Conservation (phyloP, 176 grass and related monocot genomes). For the Cocos nucifera region DNA sequence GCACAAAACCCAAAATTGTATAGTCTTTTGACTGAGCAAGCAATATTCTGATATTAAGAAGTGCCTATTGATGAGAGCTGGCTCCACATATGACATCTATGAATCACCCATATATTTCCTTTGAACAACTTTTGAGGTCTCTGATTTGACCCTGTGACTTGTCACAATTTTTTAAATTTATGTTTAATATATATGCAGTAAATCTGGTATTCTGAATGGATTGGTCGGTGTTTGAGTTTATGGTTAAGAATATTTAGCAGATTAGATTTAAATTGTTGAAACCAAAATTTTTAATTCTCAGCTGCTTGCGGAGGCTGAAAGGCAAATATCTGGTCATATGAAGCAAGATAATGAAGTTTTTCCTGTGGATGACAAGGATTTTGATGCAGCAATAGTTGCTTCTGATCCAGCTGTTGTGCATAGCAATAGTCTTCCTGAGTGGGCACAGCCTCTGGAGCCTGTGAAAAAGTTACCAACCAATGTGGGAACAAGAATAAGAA, state of each 20-base stretch:
- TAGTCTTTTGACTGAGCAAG: too few species aligned
- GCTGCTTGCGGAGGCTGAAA: slow-evolving; percentile 86
- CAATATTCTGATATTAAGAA: too few species aligned
- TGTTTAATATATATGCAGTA: too few species aligned
- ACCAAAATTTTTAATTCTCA: slow-evolving; percentile 55
- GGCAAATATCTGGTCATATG: slow-evolving; percentile 42
- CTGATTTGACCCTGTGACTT: too few species aligned
- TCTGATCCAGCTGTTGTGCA: slow-evolving; percentile 41
- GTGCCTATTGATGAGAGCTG: too few species aligned
- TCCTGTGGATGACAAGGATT: slow-evolving; percentile 60
- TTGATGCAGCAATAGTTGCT: slow-evolving; percentile 32
- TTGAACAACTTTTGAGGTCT: too few species aligned
- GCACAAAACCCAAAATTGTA: too few species aligned
- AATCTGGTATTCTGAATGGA: too few species aligned
- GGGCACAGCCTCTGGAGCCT: slow-evolving; percentile 82
- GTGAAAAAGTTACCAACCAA: slow-evolving; percentile 98
- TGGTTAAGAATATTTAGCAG: background rate
- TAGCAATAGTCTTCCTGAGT: slow-evolving; percentile 58
- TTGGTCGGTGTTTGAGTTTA: background rate
- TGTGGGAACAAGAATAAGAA: slow-evolving; percentile 98
- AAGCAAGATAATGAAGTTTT: slow-evolving; percentile 57
- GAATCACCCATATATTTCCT: too few species aligned
- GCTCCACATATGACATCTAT: too few species aligned
- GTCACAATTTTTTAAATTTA: too few species aligned
- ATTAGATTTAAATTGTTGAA: background rate